Evolutionary conservation across 768 basidiomycete species (phyloP).

Genomic region (Calocera cornea): DNA sequence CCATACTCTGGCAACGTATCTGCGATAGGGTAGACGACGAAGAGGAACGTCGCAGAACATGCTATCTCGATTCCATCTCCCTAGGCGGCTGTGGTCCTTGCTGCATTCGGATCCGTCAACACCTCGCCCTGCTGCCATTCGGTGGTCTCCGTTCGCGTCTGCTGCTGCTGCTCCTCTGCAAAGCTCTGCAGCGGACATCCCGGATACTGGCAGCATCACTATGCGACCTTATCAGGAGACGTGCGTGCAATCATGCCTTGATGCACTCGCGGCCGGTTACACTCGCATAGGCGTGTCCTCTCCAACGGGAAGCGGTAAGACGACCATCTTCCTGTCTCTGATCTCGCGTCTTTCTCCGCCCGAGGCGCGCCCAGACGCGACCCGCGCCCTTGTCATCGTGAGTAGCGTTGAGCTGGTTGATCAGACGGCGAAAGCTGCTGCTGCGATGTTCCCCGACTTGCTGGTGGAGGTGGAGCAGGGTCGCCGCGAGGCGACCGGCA

Average conservation of each 20-base stretch:
- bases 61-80: neutral
- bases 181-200: neutral
- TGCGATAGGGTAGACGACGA: too few relatives aligned
- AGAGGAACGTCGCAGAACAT: neutral
- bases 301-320: constrained; percentile 79
- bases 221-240: constrained; percentile 74
- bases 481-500: constrained; percentile 53
- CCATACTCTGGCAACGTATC: too few relatives aligned
- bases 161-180: neutral
- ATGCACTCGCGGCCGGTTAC: constrained; percentile 51
- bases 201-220: neutral
- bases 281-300: constrained; percentile 71
- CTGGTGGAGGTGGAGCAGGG: constrained; percentile 90
- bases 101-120: neutral
- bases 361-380: constrained; percentile 31
- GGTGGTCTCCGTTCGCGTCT: neutral
- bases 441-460: constrained; percentile 53
- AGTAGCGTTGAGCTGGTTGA: constrained; percentile 79
- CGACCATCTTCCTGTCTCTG: constrained; percentile 78
- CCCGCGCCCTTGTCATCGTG: constrained; percentile 65
- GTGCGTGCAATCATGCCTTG: constrained; percentile 62
- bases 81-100: neutral
- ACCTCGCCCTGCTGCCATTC: too few relatives aligned
- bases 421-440: constrained; percentile 68
- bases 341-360: constrained; percentile 49